Evolutionary conservation across 1,284 basidiomycete genomes (phyloP).

Genomic region (Sphagnurus paluster): DNA sequence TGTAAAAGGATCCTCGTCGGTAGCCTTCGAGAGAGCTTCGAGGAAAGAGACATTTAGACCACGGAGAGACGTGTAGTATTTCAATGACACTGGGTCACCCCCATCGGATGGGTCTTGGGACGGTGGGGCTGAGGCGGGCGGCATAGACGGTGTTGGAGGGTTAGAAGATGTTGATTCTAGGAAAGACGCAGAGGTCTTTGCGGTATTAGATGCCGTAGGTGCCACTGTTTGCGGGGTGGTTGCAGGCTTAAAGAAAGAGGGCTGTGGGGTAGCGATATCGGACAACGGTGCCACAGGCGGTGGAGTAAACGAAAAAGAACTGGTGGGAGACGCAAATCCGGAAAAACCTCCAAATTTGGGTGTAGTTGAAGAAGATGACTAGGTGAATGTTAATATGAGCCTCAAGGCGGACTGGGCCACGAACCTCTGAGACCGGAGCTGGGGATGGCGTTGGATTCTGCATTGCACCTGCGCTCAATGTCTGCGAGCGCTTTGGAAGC

Average conservation of each 20-base stretch:
- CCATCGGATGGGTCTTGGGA: slow-evolving; percentile 8
- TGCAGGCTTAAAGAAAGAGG: slow-evolving; percentile 4
- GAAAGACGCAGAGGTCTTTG: slow-evolving; percentile 43
- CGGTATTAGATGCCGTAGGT: slow-evolving; percentile 37
- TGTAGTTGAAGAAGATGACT: slow-evolving; percentile 21
- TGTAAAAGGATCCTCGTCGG: slow-evolving; percentile 77
- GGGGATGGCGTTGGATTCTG: slow-evolving; percentile 19
- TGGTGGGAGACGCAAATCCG: slow-evolving; percentile 44
- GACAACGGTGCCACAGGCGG: slow-evolving; percentile 16
- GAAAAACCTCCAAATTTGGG: slow-evolving; percentile 47
- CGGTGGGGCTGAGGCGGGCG: slow-evolving; percentile 10
- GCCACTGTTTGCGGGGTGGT: slow-evolving; percentile 22
- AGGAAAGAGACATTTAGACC: slow-evolving; percentile 80
- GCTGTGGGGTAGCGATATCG: slow-evolving; percentile 8
- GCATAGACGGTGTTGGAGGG: not conserved
- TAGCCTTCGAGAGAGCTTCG: slow-evolving; percentile 56
- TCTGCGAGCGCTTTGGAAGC: slow-evolving; percentile 51
- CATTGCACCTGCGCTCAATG: too few relatives aligned
- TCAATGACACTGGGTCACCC: slow-evolving; percentile 29
- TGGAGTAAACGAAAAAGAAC: slow-evolving; percentile 33
- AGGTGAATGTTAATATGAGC: slow-evolving; percentile 10
- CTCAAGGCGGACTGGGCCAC: slow-evolving; percentile 4
- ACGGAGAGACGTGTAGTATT: slow-evolving; percentile 75
- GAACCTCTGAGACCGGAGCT: not conserved
- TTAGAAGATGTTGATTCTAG: slow-evolving; percentile 24